Evolutionary conservation across 345 rosid species (phyloP).

Genomic region (Dimocarpus longan): DNA sequence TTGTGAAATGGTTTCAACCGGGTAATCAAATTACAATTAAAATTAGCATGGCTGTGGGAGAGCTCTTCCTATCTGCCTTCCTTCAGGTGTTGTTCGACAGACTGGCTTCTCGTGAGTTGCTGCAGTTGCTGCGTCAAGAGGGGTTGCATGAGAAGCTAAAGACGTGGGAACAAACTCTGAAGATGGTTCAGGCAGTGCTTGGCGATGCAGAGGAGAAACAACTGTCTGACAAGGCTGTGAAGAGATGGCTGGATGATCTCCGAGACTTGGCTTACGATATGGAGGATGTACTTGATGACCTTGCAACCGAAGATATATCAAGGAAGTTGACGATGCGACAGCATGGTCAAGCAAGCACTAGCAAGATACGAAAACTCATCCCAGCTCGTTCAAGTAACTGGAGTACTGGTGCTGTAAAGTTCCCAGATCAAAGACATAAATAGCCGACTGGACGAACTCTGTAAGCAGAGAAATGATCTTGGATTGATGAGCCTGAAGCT

Average conservation of each 20-base stretch:
- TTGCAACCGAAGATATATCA: neutral
- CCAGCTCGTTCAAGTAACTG: neutral
- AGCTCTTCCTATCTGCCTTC: neutral
- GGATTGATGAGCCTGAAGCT: neutral
- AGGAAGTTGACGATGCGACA: neutral
- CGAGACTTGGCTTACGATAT: neutral
- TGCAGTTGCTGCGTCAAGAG: neutral
- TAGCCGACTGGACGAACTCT: neutral
- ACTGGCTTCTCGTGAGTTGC: neutral
- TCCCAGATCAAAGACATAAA: neutral
- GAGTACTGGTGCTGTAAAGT: constrained; percentile 4
- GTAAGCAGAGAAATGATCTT: neutral
- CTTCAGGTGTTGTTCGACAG: neutral
- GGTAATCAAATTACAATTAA: too few relatives aligned
- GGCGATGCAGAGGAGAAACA: constrained; percentile 3
- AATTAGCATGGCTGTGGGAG: neutral
- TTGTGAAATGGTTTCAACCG: too few relatives aligned
- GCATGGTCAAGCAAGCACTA: neutral
- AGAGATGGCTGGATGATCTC: neutral
- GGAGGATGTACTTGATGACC: neutral
- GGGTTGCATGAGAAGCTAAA: neutral
- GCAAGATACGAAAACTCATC: neutral
- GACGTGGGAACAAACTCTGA: neutral
- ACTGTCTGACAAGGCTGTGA: neutral
- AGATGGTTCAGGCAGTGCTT: neutral